Evolutionary conservation across 2,329 filamentous ascomycete genomes (phyloP).

Genomic region (Penicillium sp.): DNA sequence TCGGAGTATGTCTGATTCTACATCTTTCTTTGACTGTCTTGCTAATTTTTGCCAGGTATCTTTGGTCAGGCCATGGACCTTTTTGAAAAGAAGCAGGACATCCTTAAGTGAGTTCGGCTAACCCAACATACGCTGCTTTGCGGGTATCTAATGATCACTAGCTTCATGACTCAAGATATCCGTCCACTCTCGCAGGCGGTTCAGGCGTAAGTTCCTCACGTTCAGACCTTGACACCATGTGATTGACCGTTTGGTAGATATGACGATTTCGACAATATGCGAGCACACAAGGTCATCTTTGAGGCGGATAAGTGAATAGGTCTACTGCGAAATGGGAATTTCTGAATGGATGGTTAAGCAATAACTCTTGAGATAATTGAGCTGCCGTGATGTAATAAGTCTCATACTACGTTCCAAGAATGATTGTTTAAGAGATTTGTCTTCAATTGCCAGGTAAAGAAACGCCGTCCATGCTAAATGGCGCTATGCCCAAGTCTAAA

Average conservation of each 20-base stretch:
- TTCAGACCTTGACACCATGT: no score
- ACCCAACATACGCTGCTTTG: neutral
- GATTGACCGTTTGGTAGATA: slow-evolving; percentile 45
- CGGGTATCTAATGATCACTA: slow-evolving; percentile 32
- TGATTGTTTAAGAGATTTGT: neutral
- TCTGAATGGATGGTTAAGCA: no score
- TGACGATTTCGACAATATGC: slow-evolving; percentile 67
- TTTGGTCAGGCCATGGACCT: slow-evolving; percentile 63
- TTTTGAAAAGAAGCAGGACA: slow-evolving; percentile 62
- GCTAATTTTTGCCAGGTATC: slow-evolving; percentile 39
- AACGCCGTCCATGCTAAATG: slow-evolving; percentile 25
- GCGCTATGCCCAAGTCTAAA: slow-evolving; percentile 19
- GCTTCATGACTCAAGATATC: slow-evolving; percentile 72
- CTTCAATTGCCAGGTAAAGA: neutral
- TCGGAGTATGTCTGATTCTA: slow-evolving; percentile 22
- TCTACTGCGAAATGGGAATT: no score
- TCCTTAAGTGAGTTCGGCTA: slow-evolving; percentile 56
- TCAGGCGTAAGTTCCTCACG: slow-evolving; percentile 42
- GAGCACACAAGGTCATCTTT: slow-evolving; percentile 70
- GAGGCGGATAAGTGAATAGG: slow-evolving; percentile 40
- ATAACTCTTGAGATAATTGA: no score
- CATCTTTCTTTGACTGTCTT: neutral
- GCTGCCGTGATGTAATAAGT: no score
- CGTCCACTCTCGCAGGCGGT: slow-evolving; percentile 65
- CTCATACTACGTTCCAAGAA: neutral